phyloP scores from a whole-genome alignment of 768 basidiomycete species.

The Trametes maxima region DNA sequence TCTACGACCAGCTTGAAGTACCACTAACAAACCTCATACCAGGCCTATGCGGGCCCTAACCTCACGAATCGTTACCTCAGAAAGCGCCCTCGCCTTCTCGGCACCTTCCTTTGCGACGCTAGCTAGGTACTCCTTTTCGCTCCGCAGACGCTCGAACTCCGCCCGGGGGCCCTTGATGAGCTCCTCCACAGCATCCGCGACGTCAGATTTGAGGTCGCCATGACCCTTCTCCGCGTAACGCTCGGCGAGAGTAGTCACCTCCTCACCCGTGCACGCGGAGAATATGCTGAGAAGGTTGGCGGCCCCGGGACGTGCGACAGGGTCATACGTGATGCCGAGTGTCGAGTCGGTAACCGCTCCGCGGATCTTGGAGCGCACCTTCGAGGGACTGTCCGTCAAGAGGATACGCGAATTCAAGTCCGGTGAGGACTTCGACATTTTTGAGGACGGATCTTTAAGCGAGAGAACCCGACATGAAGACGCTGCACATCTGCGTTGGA shows the following conservation, averaged over 20 bases:
- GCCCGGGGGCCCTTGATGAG: conserved; percentile 64
- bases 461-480: conserved; percentile 83
- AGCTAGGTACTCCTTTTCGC: conserved; percentile 60
- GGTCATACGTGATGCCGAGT: conserved; percentile 77
- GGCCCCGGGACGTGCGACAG: conserved; percentile 75
- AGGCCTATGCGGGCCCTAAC: conserved; percentile 74
- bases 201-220: conserved; percentile 70
- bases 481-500: conserved; percentile 45
- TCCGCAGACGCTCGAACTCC: conserved; percentile 66
- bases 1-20: not conserved
- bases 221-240: conserved; percentile 60
- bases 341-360: conserved; percentile 86
- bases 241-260: conserved; percentile 47
- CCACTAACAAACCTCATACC: not conserved
- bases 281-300: conserved; percentile 83
- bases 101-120: conserved; percentile 68
- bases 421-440: conserved; percentile 95
- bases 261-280: conserved; percentile 64
- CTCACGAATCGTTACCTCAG: conserved; percentile 61
- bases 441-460: conserved; percentile 78
- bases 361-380: conserved; percentile 73
- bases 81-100: conserved; percentile 59
- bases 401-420: conserved; percentile 81
- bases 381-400: conserved; percentile 68
- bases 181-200: conserved; percentile 72